phyloP scores from a whole-genome alignment of 1,139 yeast genomes.

The Zygoascus hellenicus region DNA sequence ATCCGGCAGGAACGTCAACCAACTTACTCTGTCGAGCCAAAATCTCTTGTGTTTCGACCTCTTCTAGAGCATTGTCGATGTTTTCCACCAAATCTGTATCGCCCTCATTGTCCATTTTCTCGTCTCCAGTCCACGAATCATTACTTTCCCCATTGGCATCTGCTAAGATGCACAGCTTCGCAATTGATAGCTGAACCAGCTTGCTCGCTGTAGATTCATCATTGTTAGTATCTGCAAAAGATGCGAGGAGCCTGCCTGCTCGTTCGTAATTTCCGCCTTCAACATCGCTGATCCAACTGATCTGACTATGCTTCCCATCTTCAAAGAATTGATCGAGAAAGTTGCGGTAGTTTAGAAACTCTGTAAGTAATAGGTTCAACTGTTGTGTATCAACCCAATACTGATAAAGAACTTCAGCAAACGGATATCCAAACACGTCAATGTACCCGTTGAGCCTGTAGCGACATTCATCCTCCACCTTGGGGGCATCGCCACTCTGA shows the following conservation, averaged over 20 bases:
- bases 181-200: constrained; percentile 60
- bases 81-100: constrained; percentile 9
- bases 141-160: constrained; percentile 14
- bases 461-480: constrained; percentile 25
- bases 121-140: constrained; percentile 3
- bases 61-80: constrained; percentile 9
- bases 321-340: constrained; percentile 51
- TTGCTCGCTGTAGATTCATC: constrained; percentile 43
- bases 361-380: constrained; percentile 49
- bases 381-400: constrained; percentile 52
- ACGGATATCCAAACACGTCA: constrained; percentile 56
- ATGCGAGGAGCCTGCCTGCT: constrained; percentile 46
- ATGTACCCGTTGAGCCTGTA: constrained; percentile 47
- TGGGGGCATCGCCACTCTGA: constrained; percentile 25
- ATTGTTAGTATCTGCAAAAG: constrained; percentile 32
- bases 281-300: constrained; percentile 72
- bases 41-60: constrained; percentile 13
- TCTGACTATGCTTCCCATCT: constrained; percentile 45
- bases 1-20: constrained; percentile 6
- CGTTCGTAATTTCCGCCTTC: constrained; percentile 44
- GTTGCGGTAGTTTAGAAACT: constrained; percentile 49
- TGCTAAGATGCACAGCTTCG: constrained; percentile 50
- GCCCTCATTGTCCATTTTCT: constrained; percentile 6
- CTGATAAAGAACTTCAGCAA: constrained; percentile 62
- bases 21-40: constrained; percentile 7